A percentile compares a stretch with the other conserved stretches of the same genome.
phyloP scores from a whole-genome alignment of 208 protist species.

The Crithidia bombi region DNA sequence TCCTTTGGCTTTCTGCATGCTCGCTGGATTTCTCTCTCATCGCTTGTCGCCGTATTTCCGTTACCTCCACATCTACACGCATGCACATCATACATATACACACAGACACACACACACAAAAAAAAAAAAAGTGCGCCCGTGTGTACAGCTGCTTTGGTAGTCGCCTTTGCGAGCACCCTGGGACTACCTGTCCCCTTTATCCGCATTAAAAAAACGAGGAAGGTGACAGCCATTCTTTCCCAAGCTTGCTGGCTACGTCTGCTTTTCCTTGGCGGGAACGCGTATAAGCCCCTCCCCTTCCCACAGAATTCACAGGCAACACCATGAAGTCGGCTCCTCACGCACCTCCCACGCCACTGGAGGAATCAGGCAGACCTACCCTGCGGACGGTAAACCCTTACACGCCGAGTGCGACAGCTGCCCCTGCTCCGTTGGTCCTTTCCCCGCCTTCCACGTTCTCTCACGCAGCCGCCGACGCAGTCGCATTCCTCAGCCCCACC shows the following conservation, averaged over 20 bases:
- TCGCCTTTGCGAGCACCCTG: no score
- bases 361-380: background rate
- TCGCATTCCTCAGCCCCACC: background rate
- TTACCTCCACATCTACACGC: background rate
- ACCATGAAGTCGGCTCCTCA: background rate
- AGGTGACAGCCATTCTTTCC: no score
- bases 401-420: background rate
- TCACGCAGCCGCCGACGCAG: background rate
- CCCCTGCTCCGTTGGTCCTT: background rate
- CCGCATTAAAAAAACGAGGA: no score
- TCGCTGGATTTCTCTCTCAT: no score
- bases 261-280: no score
- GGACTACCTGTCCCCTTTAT: no score
- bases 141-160: no score
- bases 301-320: background rate
- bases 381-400: background rate
- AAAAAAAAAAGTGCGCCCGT: no score
- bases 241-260: no score
- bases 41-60: background rate
- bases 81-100: background rate
- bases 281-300: no score
- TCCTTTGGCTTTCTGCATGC: constrained; percentile 1
- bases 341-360: background rate
- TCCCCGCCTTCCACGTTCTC: background rate
- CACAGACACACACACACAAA: background rate